Percentiles rank a stretch among this genome's conserved stretches.
phyloP scores from a whole-genome alignment of 306 rosid genomes.

The Senna tora region DNA sequence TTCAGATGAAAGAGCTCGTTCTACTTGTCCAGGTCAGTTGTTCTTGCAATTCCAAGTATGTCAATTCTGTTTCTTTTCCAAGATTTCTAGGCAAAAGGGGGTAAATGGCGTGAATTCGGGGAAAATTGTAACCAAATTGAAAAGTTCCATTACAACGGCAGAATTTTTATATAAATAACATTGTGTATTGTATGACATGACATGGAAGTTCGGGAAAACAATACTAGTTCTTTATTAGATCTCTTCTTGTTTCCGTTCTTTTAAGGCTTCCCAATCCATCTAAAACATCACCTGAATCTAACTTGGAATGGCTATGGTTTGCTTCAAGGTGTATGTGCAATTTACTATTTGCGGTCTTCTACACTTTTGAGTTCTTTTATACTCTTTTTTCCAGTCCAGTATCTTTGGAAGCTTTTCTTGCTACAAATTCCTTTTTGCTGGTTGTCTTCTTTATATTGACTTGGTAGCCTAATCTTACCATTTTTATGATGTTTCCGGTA shows the following conservation, averaged over 20 bases:
- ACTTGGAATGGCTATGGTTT: slow-evolving; percentile 8
- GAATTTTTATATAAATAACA: not conserved
- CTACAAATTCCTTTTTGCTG: not conserved
- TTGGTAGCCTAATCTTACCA: not conserved
- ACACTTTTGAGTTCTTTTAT: not conserved
- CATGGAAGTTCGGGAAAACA: not conserved
- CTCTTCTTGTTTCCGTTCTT: not conserved
- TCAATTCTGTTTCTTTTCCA: slow-evolving; percentile 6
- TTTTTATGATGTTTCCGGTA: not conserved
- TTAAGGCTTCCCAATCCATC: slow-evolving; percentile 1
- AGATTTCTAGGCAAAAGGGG: slow-evolving; percentile 2
- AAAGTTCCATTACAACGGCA: not conserved
- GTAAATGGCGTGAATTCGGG: not conserved
- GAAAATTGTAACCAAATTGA: not conserved
- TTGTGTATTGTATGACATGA: not conserved
- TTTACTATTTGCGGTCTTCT: not conserved
- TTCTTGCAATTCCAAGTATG: slow-evolving; percentile 24
- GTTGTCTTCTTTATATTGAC: not conserved
- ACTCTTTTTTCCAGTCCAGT: not conserved
- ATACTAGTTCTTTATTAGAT: slow-evolving; percentile 1
- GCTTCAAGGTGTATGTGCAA: not conserved
- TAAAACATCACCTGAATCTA: not conserved
- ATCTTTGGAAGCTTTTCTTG: slow-evolving; percentile 2
- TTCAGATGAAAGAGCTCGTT: slow-evolving; percentile 87
- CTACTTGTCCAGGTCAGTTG: slow-evolving; percentile 72